Percentiles rank a stretch among this genome's conserved stretches.
phyloP scores from a whole-genome alignment of 345 rosid species.

The Lepidium didymum region DNA sequence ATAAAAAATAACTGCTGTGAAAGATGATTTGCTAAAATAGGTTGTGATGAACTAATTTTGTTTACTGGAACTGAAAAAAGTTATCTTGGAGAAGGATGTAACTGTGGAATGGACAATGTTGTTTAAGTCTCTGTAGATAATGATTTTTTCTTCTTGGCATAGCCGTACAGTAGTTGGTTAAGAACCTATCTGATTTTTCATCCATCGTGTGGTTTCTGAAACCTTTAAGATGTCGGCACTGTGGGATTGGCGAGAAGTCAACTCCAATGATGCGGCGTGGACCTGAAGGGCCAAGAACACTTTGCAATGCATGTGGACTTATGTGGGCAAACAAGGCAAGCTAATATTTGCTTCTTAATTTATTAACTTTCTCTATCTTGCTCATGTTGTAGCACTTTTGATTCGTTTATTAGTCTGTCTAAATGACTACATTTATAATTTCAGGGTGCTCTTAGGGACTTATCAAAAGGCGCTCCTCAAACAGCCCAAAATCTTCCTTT shows the following conservation, averaged over 20 bases:
- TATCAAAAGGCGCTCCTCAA: slow-evolving; percentile 47
- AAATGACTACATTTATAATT: neutral
- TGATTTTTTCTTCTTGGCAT: neutral
- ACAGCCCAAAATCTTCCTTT: slow-evolving; percentile 28
- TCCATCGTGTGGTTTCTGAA: slow-evolving; percentile 5
- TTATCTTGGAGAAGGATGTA: neutral
- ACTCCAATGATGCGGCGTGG: slow-evolving; percentile 74
- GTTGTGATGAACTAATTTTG: neutral
- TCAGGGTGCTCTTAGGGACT: slow-evolving; percentile 59
- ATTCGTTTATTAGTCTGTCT: neutral
- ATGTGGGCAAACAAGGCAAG: slow-evolving; percentile 74
- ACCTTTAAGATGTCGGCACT: slow-evolving; percentile 47
- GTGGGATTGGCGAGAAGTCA: slow-evolving; percentile 53
- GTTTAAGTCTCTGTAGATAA: neutral
- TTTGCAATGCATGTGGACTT: slow-evolving; percentile 71
- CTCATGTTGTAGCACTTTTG: neutral
- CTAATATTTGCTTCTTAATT: neutral
- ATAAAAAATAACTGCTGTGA: neutral
- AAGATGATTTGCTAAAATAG: neutral
- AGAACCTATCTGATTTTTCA: neutral
- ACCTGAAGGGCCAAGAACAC: slow-evolving; percentile 71
- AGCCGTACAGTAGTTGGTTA: neutral
- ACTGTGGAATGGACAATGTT: neutral
- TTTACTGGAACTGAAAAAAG: neutral
- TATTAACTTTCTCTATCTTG: neutral